Evolutionary conservation across 148 eudicot species (phyloP).

Genomic region (Fagopyrum homotropicum): DNA sequence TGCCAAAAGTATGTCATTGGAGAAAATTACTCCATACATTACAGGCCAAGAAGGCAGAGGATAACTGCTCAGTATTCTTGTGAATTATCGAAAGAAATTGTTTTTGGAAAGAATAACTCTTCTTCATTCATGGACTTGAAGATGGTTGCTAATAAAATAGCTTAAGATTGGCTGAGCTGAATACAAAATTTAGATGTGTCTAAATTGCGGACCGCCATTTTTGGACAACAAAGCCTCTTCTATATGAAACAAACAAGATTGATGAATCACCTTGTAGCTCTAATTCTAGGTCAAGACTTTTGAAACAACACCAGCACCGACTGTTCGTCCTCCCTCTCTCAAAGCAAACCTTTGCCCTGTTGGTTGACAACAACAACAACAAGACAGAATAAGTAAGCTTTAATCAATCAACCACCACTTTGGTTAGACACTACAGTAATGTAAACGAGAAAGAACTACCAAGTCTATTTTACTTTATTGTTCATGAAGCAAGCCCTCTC

Average conservation of each 20-base stretch:
- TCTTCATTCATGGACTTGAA: constrained; percentile 1
- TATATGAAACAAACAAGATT: background rate
- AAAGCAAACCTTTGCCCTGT: constrained; percentile 96
- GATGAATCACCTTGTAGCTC: background rate
- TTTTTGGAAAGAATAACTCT: background rate
- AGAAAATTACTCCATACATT: background rate
- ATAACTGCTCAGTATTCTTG: background rate
- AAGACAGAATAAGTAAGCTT: background rate
- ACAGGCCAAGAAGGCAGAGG: background rate
- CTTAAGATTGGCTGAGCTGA: background rate
- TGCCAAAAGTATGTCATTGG: background rate
- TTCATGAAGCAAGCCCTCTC: too few species aligned
- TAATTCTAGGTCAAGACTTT: constrained; percentile 42
- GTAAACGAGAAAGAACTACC: too few species aligned
- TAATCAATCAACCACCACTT: background rate
- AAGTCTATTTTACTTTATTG: too few species aligned
- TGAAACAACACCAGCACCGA: constrained; percentile 85
- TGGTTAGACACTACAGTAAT: too few species aligned
- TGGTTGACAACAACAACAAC: background rate
- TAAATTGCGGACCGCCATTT: background rate
- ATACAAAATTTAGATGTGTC: constrained; percentile 8
- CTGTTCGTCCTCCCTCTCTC: constrained; percentile 85
- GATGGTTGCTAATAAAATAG: background rate
- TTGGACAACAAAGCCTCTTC: background rate
- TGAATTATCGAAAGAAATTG: background rate